Evolutionary conservation across 371 early-diverging fungal species (phyloP), one percentile per base, ranked within the genome.

Genomic region (Rhizopus arrhizus): DNA sequence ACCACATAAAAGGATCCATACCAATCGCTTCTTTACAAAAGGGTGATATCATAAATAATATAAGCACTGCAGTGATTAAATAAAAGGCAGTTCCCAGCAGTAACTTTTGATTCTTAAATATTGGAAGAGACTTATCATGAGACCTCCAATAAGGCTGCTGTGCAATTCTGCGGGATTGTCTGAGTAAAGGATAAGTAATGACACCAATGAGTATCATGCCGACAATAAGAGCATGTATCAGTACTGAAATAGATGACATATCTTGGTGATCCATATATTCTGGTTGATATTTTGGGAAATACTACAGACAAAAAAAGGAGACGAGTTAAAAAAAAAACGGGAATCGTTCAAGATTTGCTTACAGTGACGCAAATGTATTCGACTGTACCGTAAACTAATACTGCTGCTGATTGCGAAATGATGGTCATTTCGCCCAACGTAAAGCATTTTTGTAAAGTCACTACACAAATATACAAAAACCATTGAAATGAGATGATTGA

Each of bases 141-240:
- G 69, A 65, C 13, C 82, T 66, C 74, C 77, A 81, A 53, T 77
- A 74, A n/a, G 77, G 77, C 52, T 63, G 71, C 53, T 78, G 84
- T 2, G 82, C 84, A 28, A 77, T 66, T 42, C 62, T 70, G 35
- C 86, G 71, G 2, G 81, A 83, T 36, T 69, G 66, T 53, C 81
- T 73, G 22, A 91, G 61, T 3, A 88, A 60, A 2, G 89, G 89
- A 31, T 73, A 73, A 3, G 78, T 48, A 2, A 83, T 16, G 6
- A 84, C 58, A 5, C 91, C 90, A 51, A 89, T 85, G 29, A 89
- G 62, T 4, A 90, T 34, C 81, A 89, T 89, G 0, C 92, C 92
- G 11, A 89, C 67, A n/a, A 90, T 70, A 4, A 91, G 62, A 0
- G 76, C 77, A 67, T 81, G 75, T 16, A 70, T 58, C 3, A 73